phyloP scores from a whole-genome alignment of 768 basidiomycete genomes.

The Jaapia argillacea region DNA sequence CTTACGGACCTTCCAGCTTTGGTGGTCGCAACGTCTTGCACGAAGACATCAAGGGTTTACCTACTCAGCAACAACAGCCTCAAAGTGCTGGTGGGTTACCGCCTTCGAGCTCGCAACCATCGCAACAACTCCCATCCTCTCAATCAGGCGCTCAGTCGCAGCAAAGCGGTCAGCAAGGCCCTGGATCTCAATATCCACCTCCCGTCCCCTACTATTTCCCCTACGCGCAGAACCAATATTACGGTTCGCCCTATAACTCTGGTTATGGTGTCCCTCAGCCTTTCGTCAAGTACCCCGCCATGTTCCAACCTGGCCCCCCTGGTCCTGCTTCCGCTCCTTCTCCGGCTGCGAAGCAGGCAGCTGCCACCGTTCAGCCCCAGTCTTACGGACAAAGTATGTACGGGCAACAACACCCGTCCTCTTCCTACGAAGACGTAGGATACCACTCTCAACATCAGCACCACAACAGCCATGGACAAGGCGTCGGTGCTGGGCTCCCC shows the following conservation, averaged over 20 bases:
- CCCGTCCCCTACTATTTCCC: constrained; percentile 51
- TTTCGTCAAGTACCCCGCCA: constrained; percentile 68
- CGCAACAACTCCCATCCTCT: constrained; percentile 40
- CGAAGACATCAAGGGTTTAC: constrained; percentile 68
- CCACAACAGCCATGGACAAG: constrained; percentile 29
- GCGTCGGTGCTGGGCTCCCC: constrained; percentile 25
- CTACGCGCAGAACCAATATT: constrained; percentile 74
- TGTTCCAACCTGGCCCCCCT: constrained; percentile 66
- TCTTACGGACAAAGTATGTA: constrained; percentile 59
- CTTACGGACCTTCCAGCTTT: constrained; percentile 55
- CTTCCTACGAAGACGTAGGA: constrained; percentile 38
- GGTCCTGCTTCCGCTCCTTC: constrained; percentile 57
- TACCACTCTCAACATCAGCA: constrained; percentile 51
- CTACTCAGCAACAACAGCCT: constrained; percentile 44
- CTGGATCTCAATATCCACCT: constrained; percentile 38
- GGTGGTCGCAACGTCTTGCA: constrained; percentile 57
- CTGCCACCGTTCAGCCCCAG: constrained; percentile 41
- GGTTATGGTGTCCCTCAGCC: constrained; percentile 50
- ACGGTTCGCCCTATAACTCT: constrained; percentile 59
- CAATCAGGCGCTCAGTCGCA: constrained; percentile 40
- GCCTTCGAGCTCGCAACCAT: constrained; percentile 37
- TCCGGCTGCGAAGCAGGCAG: constrained; percentile 58
- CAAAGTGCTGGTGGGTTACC: constrained; percentile 44
- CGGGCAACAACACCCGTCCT: constrained; percentile 47
- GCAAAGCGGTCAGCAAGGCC: constrained; percentile 55